Evolutionary conservation across 1,284 basidiomycete species (phyloP).

Genomic region (Ustanciosporium gigantosporum): DNA sequence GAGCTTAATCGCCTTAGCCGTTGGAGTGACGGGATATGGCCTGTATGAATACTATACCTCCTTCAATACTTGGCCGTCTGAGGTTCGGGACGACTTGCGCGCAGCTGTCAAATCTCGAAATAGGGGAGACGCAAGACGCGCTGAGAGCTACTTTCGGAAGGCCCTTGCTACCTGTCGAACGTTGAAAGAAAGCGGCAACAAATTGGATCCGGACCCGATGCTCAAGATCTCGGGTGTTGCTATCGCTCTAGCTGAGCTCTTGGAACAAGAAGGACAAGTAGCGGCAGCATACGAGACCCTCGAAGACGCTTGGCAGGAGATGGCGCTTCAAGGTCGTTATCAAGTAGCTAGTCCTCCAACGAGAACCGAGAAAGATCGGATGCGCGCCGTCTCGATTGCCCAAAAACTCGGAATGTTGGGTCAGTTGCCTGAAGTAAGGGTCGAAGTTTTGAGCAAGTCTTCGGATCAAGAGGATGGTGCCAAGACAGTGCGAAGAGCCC

Average conservation of each 20-base stretch:
- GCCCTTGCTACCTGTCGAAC: slow-evolving; percentile 41
- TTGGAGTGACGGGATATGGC: slow-evolving; percentile 55
- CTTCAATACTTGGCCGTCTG: slow-evolving; percentile 58
- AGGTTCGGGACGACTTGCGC: slow-evolving; percentile 56
- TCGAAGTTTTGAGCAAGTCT: slow-evolving; percentile 9
- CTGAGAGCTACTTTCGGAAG: slow-evolving; percentile 50
- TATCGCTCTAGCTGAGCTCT: slow-evolving; percentile 53
- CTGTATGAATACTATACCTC: slow-evolving; percentile 58
- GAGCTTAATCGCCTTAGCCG: slow-evolving; percentile 45
- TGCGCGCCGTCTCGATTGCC: slow-evolving; percentile 51
- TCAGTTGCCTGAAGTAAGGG: slow-evolving; percentile 29
- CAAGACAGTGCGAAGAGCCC: background rate
- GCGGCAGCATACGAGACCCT: slow-evolving; percentile 39
- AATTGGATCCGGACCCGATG: slow-evolving; percentile 22
- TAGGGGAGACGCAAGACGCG: slow-evolving; percentile 46
- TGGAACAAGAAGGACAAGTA: slow-evolving; percentile 49
- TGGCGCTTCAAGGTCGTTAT: slow-evolving; percentile 23
- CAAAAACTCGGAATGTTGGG: slow-evolving; percentile 54
- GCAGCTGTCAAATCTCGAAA: slow-evolving; percentile 56
- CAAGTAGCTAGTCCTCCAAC: slow-evolving; percentile 2
- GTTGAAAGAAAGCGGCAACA: slow-evolving; percentile 33
- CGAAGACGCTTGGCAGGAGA: slow-evolving; percentile 50
- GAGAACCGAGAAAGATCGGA: slow-evolving; percentile 36
- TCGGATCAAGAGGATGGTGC: background rate
- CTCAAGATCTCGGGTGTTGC: slow-evolving; percentile 60